phyloP scores from a whole-genome alignment of 2,329 filamentous ascomycete genomes.

The Diaporthe nobilis region DNA sequence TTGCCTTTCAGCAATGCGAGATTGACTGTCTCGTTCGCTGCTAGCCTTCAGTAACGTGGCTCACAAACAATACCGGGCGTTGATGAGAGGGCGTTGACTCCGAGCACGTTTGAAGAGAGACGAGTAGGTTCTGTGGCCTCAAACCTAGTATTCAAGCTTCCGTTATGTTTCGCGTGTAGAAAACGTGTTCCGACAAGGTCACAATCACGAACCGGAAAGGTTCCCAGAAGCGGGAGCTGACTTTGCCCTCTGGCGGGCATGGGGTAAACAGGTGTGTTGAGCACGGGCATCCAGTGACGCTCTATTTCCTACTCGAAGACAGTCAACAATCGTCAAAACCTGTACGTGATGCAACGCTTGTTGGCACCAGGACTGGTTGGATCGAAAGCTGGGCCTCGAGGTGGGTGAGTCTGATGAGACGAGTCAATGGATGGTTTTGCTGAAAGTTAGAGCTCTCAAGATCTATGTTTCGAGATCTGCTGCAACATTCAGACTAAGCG shows the following conservation, averaged over 20 bases:
- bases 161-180: conserved; percentile 13
- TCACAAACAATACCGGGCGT: background rate
- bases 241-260: background rate
- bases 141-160: conserved; percentile 26
- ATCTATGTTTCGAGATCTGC: conserved; percentile 31
- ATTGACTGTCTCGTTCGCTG: background rate
- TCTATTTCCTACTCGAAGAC: background rate
- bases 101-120: conserved; percentile 7
- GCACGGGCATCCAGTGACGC: background rate
- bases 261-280: background rate
- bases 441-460: conserved; percentile 17
- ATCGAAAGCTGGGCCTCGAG: background rate
- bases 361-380: background rate
- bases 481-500: conserved; percentile 25
- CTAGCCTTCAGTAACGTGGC: background rate
- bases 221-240: background rate
- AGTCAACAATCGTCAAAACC: background rate
- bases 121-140: conserved; percentile 20
- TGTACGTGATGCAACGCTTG: background rate
- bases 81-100: conserved; percentile 20
- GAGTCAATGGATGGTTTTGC: conserved; percentile 24
- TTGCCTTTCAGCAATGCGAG: background rate
- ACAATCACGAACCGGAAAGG: background rate
- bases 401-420: conserved; percentile 12
- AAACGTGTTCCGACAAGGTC: background rate